Evolutionary conservation across 139 green algal genomes (phyloP), one percentile per base, ranked within the genome.

Genomic region (Diplosphaera chodatii): DNA sequence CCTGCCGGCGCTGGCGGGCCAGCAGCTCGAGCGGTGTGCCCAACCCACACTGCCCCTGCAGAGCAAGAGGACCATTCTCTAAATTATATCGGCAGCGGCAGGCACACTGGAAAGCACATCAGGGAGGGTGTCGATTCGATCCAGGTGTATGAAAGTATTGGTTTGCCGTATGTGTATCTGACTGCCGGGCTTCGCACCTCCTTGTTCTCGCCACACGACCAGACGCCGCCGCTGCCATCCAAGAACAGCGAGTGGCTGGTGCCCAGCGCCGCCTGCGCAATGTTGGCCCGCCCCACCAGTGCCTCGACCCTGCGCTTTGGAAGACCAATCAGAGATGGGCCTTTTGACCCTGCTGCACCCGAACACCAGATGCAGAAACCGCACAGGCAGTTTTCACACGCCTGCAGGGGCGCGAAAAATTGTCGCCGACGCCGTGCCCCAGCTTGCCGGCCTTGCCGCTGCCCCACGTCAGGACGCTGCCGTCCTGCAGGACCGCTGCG

Each of bases 211-310:
- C 84, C 84, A 28, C 77, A 84, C 34, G 73, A 71, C 81, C 81
- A 89, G 10, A 90, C 30, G 22, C 27, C 62, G 66, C 84, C 83
- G 0, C 66, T 15, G 4, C 40, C 32, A 64, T 89, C 85, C 30
- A 92, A 64, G 37, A 92, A 91, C 10, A 92, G 79, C 0, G 77
- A 78, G 75, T 93, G 88, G 41, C 82, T 75, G 22, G 85, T 75
- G 1, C 87, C 88, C n/a, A 92, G 77, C 0, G 82, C 77, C 6
- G 78, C 71, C 2, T 28, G 32, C 1, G 23, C 56, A 8, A 93
- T 72, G 4, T 69, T n/a, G 27, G 71, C 66, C 2, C 86, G 78
- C 13, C 79, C 84, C 2, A 89, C 76, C 23, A 93, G 69, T 25
- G 77, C 67, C 68, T 92, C 85, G 10, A 92, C 71, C 65, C 68